Base-by-base conservation (phyloP, 192 early-diverging fungal species). In the Rhizophlyctis rosea region DNA sequence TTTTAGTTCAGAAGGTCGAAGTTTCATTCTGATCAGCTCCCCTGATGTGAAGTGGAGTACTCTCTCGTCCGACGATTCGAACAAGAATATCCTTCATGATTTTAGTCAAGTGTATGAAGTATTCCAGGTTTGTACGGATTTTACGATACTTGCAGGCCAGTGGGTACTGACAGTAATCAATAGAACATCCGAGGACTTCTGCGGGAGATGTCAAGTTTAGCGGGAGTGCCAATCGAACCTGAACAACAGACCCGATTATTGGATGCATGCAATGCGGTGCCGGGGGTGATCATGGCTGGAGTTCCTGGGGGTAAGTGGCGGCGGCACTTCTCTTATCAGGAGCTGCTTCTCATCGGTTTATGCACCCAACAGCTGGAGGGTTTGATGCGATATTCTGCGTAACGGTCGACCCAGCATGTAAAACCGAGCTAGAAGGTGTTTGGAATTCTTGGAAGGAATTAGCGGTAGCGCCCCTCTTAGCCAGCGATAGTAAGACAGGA, bases 341-440 rank as follows among this genome's bases (percentile, higher is more conserved):
- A 4, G 68, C 5, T 21, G 7, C n/a, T 18, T 14, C 7, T 48
- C 34, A n/a, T 23, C 25, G 5, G 25, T 52, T 23, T 21, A 29
- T 34, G 21, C 32, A 18, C 5, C n/a, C 4, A 30, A 50, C 66
- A 88, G 94, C 96, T 52, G 97, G 97, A 39, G 97, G 97, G 3
- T 98, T 84, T 57, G 97, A 99, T 72, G 97, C 97, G 4, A 97
- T 99, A 61, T 96, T 92, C 68, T 93, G 91, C 57, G 78, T 99
- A 44, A 78, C 64, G 1, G 39, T 77, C 34, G 58, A 67, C 27
- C 32, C 52, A 13, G 57, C 34, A 4, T 57, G 71, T 4, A 50
- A 49, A 1, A 21, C 13, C 0, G 36, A 18, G 2, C 65, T 81
- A 4, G 62, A 75, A 34, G 29, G 2, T 18, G 47, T 72, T 5